Evolutionary conservation across 2,329 filamentous ascomycete species (phyloP).

Genomic region (Aspergillus carbonarius): DNA sequence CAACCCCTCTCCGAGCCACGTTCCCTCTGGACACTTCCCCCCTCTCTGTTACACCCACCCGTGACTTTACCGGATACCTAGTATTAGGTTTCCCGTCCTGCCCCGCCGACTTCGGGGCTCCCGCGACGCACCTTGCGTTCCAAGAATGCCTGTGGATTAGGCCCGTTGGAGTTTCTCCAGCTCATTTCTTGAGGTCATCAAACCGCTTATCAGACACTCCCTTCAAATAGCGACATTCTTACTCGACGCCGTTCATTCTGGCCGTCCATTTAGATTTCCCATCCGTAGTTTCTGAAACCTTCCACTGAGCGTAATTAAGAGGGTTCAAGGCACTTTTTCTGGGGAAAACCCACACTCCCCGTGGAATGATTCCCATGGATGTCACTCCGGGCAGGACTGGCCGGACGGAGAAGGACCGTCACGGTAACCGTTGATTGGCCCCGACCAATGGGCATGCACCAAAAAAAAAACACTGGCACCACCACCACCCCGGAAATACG

Average conservation of each 20-base stretch:
- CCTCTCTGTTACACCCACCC: background rate
- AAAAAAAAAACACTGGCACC: slow-evolving; percentile 1
- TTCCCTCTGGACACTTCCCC: background rate
- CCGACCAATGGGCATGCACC: slow-evolving; percentile 19
- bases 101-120: slow-evolving; percentile 32
- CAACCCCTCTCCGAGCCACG: slow-evolving; percentile 4
- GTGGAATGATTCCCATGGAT: background rate
- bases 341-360: slow-evolving; percentile 4
- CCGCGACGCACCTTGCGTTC: slow-evolving; percentile 19
- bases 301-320: background rate
- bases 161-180: slow-evolving; percentile 19
- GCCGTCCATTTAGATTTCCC: background rate
- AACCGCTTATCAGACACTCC: slow-evolving; percentile 23
- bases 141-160: slow-evolving; percentile 19
- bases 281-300: background rate
- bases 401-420: background rate
- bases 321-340: background rate
- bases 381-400: background rate
- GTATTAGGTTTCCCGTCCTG: slow-evolving; percentile 4
- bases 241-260: slow-evolving; percentile 6
- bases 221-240: slow-evolving; percentile 9
- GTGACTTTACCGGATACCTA: background rate
- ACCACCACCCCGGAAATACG: slow-evolving; percentile 14
- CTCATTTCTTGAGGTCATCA: slow-evolving; percentile 30
- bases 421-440: slow-evolving; percentile 6